Evolutionary conservation across 805 yeast species (phyloP).

Genomic region (Starmerella bombicola): DNA sequence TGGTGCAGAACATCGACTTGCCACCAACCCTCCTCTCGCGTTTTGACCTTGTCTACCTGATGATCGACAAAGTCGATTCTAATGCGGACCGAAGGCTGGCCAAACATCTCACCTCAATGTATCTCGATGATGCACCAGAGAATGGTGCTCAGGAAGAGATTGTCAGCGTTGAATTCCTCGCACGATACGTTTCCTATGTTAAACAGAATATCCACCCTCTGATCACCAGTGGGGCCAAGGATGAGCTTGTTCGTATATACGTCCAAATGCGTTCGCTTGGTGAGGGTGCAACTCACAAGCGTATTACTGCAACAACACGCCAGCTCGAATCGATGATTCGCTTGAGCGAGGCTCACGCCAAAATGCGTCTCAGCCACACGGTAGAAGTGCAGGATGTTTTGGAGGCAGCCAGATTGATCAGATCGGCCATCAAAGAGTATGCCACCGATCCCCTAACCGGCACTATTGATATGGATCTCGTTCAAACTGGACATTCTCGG

Average conservation of each 20-base stretch:
- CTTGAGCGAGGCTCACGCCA: conserved; percentile 91
- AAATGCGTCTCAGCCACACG: conserved; percentile 63
- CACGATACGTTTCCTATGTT: conserved; percentile 87
- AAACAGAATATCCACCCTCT: conserved; percentile 73
- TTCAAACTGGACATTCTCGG: conserved; percentile 88
- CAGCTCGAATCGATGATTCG: conserved; percentile 94
- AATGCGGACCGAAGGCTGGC: conserved; percentile 75
- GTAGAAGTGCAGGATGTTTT: conserved; percentile 75
- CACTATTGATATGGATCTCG: conserved; percentile 90
- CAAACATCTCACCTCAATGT: conserved; percentile 78
- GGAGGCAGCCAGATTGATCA: conserved; percentile 87
- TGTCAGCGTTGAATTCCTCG: conserved; percentile 75
- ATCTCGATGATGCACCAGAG: conserved; percentile 73
- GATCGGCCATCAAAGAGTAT: conserved; percentile 90
- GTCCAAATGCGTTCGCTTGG: conserved; percentile 92
- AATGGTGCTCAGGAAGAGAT: conserved; percentile 56
- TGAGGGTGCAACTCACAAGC: conserved; percentile 77
- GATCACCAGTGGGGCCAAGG: conserved; percentile 67
- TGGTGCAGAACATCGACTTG: conserved; percentile 84
- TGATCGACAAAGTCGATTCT: conserved; percentile 87
- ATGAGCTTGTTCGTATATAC: conserved; percentile 72
- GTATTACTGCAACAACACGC: conserved; percentile 96
- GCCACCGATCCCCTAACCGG: conserved; percentile 98
- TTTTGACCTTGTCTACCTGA: conserved; percentile 84
- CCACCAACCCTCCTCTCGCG: conserved; percentile 94